phyloP scores from a whole-genome alignment of 441 rosid species.

The Theobroma grandiflorum region DNA sequence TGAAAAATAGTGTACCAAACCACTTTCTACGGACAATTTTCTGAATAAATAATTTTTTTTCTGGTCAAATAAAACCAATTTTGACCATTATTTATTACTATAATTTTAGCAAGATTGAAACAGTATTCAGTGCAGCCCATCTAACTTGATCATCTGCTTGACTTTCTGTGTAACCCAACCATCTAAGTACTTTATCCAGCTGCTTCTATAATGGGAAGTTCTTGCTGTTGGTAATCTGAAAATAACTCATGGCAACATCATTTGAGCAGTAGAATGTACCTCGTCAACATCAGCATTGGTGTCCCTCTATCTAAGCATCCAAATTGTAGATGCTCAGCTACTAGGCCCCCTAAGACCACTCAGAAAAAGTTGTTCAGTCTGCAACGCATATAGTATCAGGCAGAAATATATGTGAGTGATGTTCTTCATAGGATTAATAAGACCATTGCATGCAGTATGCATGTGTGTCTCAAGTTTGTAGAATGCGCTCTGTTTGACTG shows the following conservation, averaged over 20 bases:
- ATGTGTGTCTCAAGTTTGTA: not conserved
- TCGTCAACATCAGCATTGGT: slow-evolving; percentile 50
- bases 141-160: slow-evolving; percentile 44
- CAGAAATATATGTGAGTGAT: not conserved
- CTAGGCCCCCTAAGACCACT: slow-evolving; percentile 57
- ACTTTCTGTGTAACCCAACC: slow-evolving; percentile 41
- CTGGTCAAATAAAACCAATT: too few species aligned
- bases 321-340: slow-evolving; percentile 53
- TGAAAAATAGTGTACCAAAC: too few species aligned
- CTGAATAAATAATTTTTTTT: too few species aligned
- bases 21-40: slow-evolving; percentile 43
- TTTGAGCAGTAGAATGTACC: slow-evolving; percentile 31
- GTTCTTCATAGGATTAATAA: not conserved
- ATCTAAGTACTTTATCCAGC: slow-evolving; percentile 41
- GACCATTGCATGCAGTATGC: not conserved
- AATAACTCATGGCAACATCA: not conserved
- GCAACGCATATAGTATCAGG: slow-evolving; percentile 11
- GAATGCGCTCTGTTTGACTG: too few species aligned
- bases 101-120: slow-evolving; percentile 37
- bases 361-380: slow-evolving; percentile 62
- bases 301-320: slow-evolving; percentile 58
- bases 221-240: not conserved
- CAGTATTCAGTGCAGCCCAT: slow-evolving; percentile 58
- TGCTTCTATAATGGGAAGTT: slow-evolving; percentile 13
- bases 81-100: too few species aligned